Conservation (phyloP, 306 rosid genomes). For the Oemleria cerasiformis region DNA sequence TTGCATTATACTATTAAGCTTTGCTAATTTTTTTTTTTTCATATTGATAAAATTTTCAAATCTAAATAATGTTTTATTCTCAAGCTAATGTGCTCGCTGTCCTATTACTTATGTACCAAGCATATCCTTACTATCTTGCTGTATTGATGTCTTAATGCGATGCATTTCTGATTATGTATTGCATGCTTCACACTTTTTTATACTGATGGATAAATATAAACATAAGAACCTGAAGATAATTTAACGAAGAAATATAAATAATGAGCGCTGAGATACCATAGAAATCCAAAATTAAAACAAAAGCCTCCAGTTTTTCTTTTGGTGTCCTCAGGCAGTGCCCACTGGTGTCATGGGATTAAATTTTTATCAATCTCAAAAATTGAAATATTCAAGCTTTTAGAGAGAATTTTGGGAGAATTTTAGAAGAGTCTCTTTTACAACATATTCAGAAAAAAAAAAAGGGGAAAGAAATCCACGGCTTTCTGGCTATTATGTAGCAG, state of each 20-base stretch:
- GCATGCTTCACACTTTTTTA: neutral
- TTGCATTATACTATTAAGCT: neutral
- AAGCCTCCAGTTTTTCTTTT: neutral
- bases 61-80: neutral
- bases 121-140: neutral
- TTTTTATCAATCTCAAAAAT: neutral
- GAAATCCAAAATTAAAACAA: neutral
- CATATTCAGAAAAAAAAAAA: neutral
- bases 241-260: neutral
- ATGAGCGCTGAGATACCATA: neutral
- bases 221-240: neutral
- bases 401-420: no score
- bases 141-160: constrained; percentile 1
- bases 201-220: neutral
- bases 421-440: neutral
- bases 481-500: neutral
- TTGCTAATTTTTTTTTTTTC: neutral
- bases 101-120: neutral
- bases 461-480: neutral
- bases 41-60: neutral
- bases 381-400: neutral
- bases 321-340: neutral
- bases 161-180: neutral
- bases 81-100: neutral
- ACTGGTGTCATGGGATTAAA: neutral